Conservation (phyloP, 306 rosid genomes). For the Castanea mollissima region DNA sequence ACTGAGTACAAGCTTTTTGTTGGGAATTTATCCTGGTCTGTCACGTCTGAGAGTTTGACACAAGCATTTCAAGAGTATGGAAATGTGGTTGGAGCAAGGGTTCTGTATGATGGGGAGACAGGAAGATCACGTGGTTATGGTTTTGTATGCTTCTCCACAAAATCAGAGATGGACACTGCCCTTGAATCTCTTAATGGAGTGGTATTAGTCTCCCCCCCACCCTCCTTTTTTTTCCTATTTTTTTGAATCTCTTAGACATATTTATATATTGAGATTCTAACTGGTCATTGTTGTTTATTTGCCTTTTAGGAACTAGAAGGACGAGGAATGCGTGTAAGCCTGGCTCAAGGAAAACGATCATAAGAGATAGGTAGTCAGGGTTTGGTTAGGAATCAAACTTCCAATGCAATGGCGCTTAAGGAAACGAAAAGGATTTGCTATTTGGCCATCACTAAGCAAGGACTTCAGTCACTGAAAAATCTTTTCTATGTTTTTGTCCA, state of each 20-base stretch:
- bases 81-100: constrained; percentile 87
- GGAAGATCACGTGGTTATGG: constrained; percentile 95
- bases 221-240: neutral
- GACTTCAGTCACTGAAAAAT: constrained; percentile 20
- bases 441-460: constrained; percentile 20
- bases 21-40: constrained; percentile 90
- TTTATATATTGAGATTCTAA: constrained; percentile 4
- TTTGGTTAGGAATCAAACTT: constrained; percentile 17
- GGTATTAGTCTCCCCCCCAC: constrained; percentile 40
- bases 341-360: constrained; percentile 85
- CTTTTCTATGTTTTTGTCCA: constrained; percentile 24
- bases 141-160: constrained; percentile 67
- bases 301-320: constrained; percentile 79
- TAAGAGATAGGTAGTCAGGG: constrained; percentile 16
- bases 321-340: constrained; percentile 70
- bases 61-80: constrained; percentile 81
- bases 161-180: constrained; percentile 86
- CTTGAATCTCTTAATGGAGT: constrained; percentile 57
- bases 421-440: constrained; percentile 22
- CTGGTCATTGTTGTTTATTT: constrained; percentile 10
- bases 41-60: constrained; percentile 68
- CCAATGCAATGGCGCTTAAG: constrained; percentile 18
- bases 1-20: constrained; percentile 77
- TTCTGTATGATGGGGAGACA: constrained; percentile 76
- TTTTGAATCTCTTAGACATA: neutral